Conservation (phyloP, 2,329 filamentous ascomycete species). For the Aspergillus terreus region DNA sequence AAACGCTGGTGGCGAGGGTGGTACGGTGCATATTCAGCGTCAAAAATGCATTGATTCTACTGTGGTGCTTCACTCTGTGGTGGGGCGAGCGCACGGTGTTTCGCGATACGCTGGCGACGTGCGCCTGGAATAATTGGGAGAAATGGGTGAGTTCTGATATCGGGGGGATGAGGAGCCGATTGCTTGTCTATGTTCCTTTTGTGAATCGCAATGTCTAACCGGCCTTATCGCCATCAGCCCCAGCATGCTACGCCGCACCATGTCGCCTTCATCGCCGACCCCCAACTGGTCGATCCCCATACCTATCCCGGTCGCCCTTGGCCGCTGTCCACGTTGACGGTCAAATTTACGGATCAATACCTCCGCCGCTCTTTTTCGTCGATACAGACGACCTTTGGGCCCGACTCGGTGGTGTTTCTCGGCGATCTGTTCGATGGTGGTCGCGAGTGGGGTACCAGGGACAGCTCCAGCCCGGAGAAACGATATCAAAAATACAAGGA, state of each 20-base stretch:
- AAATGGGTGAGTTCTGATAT: slow-evolving; percentile 64
- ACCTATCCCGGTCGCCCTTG: slow-evolving; percentile 85
- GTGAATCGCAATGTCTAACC: background rate
- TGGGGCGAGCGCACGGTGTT: slow-evolving; percentile 85
- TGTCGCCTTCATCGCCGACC: slow-evolving; percentile 80
- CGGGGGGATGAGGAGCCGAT: background rate
- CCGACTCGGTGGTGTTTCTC: slow-evolving; percentile 84
- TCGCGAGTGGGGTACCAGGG: slow-evolving; percentile 81
- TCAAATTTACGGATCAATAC: slow-evolving; percentile 83
- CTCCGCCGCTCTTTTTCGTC: slow-evolving; percentile 76
- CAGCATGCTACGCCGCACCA: slow-evolving; percentile 74
- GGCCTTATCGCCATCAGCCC: slow-evolving; percentile 54
- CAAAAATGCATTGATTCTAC: slow-evolving; percentile 61
- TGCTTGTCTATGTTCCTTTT: background rate
- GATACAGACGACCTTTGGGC: slow-evolving; percentile 71
- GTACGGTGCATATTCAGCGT: slow-evolving; percentile 36
- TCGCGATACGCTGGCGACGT: slow-evolving; percentile 63
- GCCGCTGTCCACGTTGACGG: slow-evolving; percentile 64
- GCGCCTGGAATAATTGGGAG: slow-evolving; percentile 86
- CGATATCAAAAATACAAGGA: slow-evolving; percentile 75
- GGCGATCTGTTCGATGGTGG: slow-evolving; percentile 96
- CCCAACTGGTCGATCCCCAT: slow-evolving; percentile 87
- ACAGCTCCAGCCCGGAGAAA: slow-evolving; percentile 57
- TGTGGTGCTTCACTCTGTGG: slow-evolving; percentile 75
- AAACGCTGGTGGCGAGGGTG: slow-evolving; percentile 9